Conservation (phyloP, 148 eudicot genomes). For the Beta vulgaris region DNA sequence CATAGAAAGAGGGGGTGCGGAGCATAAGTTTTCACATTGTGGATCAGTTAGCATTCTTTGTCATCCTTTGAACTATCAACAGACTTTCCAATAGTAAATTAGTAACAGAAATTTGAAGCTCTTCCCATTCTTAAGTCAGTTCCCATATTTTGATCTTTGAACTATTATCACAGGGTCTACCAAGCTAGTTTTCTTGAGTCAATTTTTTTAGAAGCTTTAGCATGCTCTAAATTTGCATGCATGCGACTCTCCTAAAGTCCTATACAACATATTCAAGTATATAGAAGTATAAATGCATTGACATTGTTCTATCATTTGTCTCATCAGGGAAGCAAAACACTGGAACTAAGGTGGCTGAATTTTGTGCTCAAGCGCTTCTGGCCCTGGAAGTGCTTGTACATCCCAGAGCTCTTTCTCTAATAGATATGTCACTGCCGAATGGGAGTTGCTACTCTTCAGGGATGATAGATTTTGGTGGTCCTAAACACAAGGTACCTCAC, state of each 20-base stretch:
- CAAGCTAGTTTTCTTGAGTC: not conserved
- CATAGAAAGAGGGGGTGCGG: no score
- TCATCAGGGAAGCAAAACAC: slow-evolving; percentile 59
- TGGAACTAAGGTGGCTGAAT: slow-evolving; percentile 63
- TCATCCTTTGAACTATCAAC: no score
- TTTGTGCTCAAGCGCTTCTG: slow-evolving; percentile 69
- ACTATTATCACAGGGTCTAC: not conserved
- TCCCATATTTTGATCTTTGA: not conserved
- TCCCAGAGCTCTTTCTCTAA: slow-evolving; percentile 67
- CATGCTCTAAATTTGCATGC: not conserved
- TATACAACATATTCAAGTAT: not conserved
- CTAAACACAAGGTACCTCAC: slow-evolving; percentile 25
- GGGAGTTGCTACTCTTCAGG: slow-evolving; percentile 14
- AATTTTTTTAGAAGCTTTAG: not conserved
- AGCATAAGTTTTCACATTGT: no score
- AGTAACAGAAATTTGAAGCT: no score
- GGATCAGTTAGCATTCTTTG: no score
- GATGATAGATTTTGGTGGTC: slow-evolving; percentile 25
- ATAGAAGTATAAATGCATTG: not conserved
- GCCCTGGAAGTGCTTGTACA: slow-evolving; percentile 79
- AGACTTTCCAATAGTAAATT: no score
- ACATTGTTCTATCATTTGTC: not conserved
- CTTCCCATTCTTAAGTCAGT: not conserved
- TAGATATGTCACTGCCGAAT: slow-evolving; percentile 38
- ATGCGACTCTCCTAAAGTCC: not conserved